phyloP scores from a whole-genome alignment of 2,329 filamentous ascomycete species.

The Paraphoma chrysanthemicola region DNA sequence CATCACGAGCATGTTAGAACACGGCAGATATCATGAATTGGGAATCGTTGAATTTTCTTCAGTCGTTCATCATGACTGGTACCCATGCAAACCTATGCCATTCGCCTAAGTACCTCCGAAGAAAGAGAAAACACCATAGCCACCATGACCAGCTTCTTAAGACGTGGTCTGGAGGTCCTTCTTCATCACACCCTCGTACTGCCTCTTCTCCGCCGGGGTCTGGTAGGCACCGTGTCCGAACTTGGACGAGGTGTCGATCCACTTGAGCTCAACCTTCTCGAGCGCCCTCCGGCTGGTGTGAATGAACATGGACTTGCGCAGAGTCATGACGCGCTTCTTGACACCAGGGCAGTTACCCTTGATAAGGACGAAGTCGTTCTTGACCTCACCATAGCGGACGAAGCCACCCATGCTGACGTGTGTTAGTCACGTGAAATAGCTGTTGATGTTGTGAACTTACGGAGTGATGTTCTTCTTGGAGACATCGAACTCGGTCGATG shows the following conservation, averaged over 20 bases:
- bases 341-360: conserved; percentile 98
- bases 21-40: conserved; percentile 26
- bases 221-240: conserved; percentile 99
- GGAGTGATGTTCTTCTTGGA: conserved; percentile 99
- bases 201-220: conserved; percentile 96
- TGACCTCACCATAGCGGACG: conserved; percentile 98
- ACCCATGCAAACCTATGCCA: conserved; percentile 44
- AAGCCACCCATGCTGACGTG: conserved; percentile 89
- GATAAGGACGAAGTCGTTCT: conserved; percentile 98
- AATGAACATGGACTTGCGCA: conserved; percentile 97
- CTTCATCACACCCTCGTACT: conserved; percentile 98
- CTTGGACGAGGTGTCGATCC: conserved; percentile 99
- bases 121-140: conserved; percentile 39
- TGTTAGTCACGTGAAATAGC: conserved; percentile 42
- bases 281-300: conserved; percentile 95
- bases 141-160: conserved; percentile 50
- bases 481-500: conserved; percentile 92
- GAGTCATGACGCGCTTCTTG: conserved; percentile 99
- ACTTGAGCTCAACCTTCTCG: conserved; percentile 99
- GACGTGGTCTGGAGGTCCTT: conserved; percentile 77
- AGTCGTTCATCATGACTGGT: conserved; percentile 40
- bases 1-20: neutral
- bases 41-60: conserved; percentile 48
- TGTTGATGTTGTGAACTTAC: conserved; percentile 67
- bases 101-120: conserved; percentile 47